Percentiles rank a stretch among this genome's conserved stretches.
Conservation (phyloP, 78 protist genomes). For the Blattamonas nauphoetae region DNA sequence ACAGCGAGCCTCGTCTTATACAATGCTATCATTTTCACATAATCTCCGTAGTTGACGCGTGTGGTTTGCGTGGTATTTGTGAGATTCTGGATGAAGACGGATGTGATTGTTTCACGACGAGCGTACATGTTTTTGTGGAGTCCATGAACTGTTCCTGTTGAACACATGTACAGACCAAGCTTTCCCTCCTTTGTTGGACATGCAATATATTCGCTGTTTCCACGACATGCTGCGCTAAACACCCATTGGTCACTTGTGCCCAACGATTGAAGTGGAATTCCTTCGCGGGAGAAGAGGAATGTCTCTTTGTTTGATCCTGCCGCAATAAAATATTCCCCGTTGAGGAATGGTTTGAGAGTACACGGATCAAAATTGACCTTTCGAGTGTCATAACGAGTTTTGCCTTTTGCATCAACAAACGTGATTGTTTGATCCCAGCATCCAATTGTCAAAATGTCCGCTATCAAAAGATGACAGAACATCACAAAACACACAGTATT, state of each 20-base stretch:
- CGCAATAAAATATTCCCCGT: constrained; percentile 45
- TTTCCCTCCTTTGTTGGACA: constrained; percentile 49
- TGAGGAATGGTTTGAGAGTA: constrained; percentile 27
- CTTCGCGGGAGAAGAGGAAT: background rate
- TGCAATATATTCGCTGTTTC: background rate
- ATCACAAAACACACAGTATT: background rate
- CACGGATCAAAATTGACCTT: constrained; percentile 55
- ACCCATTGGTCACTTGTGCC: background rate
- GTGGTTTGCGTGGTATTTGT: constrained; percentile 29
- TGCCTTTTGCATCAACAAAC: background rate
- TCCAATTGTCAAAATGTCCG: constrained; percentile 52
- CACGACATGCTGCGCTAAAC: background rate
- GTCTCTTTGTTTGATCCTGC: constrained; percentile 55
- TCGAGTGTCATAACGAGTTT: background rate
- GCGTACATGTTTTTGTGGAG: constrained; percentile 54
- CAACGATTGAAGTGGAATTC: background rate
- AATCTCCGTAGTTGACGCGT: constrained; percentile 37
- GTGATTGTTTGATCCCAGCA: constrained; percentile 57
- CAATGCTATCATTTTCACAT: constrained; percentile 57
- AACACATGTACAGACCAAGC: constrained; percentile 28
- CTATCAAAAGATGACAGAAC: background rate
- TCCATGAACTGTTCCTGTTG: constrained; percentile 59
- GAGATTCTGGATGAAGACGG: constrained; percentile 49
- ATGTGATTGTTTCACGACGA: constrained; percentile 57
- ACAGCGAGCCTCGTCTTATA: constrained; percentile 44